These are phyloP conservation scores for Hypsizygus marmoreus DNA, from an alignment of 768 basidiomycete species.

Conservation along the genomic window DNA sequence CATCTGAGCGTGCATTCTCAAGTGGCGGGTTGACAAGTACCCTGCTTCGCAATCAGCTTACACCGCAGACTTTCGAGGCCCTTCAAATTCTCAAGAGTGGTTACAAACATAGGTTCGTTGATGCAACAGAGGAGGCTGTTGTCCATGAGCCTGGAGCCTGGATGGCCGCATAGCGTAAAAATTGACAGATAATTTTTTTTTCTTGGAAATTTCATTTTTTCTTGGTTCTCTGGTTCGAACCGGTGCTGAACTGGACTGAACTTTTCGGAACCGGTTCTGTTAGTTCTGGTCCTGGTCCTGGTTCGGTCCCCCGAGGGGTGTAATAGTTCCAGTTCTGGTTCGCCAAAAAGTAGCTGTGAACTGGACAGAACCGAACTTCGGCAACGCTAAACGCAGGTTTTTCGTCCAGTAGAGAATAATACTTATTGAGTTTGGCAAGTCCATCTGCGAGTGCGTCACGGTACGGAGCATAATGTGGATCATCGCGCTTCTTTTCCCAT, in stretches of 20 bases:
- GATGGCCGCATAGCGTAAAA: background rate
- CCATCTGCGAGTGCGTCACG: constrained; percentile 6
- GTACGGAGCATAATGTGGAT: background rate
- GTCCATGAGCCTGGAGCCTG: background rate
- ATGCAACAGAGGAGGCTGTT: constrained; percentile 6
- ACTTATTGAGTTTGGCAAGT: constrained; percentile 15
- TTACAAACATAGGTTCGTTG: constrained; percentile 14
- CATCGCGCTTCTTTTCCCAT: constrained; percentile 14
- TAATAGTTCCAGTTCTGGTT: too few relatives aligned
- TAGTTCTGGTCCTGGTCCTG: too few relatives aligned
- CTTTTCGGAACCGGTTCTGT: background rate
- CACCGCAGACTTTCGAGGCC: constrained; percentile 11
- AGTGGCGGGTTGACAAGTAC: constrained; percentile 26
- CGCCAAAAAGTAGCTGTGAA: too few relatives aligned
- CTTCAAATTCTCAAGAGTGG: constrained; percentile 19
- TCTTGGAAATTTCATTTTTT: background rate
- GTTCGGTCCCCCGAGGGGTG: too few relatives aligned
- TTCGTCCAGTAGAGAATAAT: constrained; percentile 20
- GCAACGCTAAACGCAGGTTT: too few relatives aligned
- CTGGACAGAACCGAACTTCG: too few relatives aligned
- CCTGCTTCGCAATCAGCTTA: constrained; percentile 10
- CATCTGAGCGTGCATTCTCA: constrained; percentile 33
- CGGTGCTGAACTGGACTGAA: constrained; percentile 1
- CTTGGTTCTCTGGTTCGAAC: background rate
- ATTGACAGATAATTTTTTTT: background rate